phyloP scores from a whole-genome alignment of 2,329 filamentous ascomycete genomes.

The Macrophomina tecta region DNA sequence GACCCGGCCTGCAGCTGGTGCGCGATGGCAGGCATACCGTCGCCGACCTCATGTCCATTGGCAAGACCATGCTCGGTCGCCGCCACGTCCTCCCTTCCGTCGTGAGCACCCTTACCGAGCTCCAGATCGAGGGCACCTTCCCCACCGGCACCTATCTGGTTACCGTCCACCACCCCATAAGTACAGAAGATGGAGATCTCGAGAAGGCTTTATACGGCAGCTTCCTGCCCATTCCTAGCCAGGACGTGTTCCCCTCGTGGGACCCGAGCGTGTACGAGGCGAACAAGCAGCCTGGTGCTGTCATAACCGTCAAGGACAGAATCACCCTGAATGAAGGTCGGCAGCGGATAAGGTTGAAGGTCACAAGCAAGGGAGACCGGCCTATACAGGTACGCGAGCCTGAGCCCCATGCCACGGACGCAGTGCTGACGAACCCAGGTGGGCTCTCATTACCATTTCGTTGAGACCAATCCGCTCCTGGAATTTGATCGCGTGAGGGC shows the following conservation, averaged over 20 bases:
- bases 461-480: slow-evolving; percentile 90
- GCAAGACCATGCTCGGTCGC: slow-evolving; percentile 89
- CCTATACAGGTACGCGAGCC: slow-evolving; percentile 74
- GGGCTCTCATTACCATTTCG: slow-evolving; percentile 94
- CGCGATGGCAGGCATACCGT: slow-evolving; percentile 94
- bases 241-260: slow-evolving; percentile 70
- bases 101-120: slow-evolving; percentile 75
- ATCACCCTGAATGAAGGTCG: slow-evolving; percentile 77
- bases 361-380: slow-evolving; percentile 86
- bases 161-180: slow-evolving; percentile 89
- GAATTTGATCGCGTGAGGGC: slow-evolving; percentile 83
- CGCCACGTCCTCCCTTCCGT: slow-evolving; percentile 89
- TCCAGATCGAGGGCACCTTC: slow-evolving; percentile 96
- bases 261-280: slow-evolving; percentile 70
- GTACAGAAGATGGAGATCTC: slow-evolving; percentile 83
- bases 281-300: slow-evolving; percentile 76
- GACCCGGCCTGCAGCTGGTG: slow-evolving; percentile 66
- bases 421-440: slow-evolving; percentile 52
- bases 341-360: slow-evolving; percentile 73
- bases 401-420: not conserved
- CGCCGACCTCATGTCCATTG: slow-evolving; percentile 90
- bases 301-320: slow-evolving; percentile 72
- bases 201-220: slow-evolving; percentile 88
- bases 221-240: slow-evolving; percentile 80
- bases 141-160: slow-evolving; percentile 90